These are phyloP conservation scores for Venturiaceae sp. DNA, from an alignment of 2,329 filamentous ascomycete genomes.

Conservation along the genomic window DNA sequence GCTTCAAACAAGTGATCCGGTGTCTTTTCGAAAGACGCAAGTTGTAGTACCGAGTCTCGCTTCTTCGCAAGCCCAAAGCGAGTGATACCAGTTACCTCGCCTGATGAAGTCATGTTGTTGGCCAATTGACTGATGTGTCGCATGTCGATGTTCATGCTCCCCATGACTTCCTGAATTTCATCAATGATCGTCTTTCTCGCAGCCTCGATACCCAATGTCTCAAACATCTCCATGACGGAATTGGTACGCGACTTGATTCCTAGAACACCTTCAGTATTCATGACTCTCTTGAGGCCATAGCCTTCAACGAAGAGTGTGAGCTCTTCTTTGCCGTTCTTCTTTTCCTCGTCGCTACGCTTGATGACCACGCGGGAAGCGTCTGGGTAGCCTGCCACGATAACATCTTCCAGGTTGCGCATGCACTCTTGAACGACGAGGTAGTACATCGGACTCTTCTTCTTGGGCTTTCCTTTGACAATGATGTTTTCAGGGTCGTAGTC, in stretches of 20 bases:
- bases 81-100: conserved; percentile 91
- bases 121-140: conserved; percentile 96
- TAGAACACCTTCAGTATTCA: conserved; percentile 87
- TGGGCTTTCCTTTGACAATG: conserved; percentile 31
- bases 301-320: conserved; percentile 71
- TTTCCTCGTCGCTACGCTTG: conserved; percentile 61
- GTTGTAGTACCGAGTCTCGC: conserved; percentile 84
- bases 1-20: conserved; percentile 96
- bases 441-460: conserved; percentile 48
- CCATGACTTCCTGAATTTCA: conserved; percentile 87
- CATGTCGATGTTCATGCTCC: conserved; percentile 89
- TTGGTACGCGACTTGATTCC: conserved; percentile 69
- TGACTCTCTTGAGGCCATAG: conserved; percentile 79
- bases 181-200: conserved; percentile 79
- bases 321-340: conserved; percentile 18
- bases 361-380: conserved; percentile 83
- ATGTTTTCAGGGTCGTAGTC: conserved; percentile 3
- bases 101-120: conserved; percentile 99
- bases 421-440: conserved; percentile 75
- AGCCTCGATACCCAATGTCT: conserved; percentile 90
- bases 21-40: conserved; percentile 96
- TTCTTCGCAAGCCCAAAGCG: conserved; percentile 95
- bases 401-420: conserved; percentile 67
- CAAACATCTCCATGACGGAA: conserved; percentile 78
- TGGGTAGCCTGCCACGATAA: conserved; percentile 85